Evolutionary conservation across 1,284 basidiomycete genomes (phyloP).

Genomic region (Sparassis latifolia): DNA sequence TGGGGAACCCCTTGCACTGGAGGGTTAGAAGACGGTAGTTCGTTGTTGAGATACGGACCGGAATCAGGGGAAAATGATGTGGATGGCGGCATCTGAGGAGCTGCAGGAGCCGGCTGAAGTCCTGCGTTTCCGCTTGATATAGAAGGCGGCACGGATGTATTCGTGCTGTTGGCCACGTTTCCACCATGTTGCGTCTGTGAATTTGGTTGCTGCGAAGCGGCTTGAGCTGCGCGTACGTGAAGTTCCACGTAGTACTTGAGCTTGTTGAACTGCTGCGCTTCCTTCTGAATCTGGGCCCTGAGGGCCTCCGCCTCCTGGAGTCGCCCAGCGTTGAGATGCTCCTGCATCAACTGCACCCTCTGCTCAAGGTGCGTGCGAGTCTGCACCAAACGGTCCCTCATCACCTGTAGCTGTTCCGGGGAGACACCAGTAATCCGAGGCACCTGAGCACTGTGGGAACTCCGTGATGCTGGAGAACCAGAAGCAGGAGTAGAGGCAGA

Average conservation of each 20-base stretch:
- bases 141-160: neutral
- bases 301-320: slow-evolving; percentile 5
- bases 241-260: slow-evolving; percentile 3
- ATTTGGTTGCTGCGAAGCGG: slow-evolving; percentile 1
- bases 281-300: slow-evolving; percentile 5
- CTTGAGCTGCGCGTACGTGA: neutral
- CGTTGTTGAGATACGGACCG: neutral
- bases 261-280: slow-evolving; percentile 5
- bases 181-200: slow-evolving; percentile 3
- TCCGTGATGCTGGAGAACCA: too few relatives aligned
- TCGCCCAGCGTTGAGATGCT: slow-evolving; percentile 4
- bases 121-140: neutral
- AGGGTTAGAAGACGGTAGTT: neutral
- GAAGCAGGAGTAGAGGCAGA: neutral
- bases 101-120: slow-evolving; percentile 1
- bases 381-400: neutral
- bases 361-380: neutral
- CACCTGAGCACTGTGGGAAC: too few relatives aligned
- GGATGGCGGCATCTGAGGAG: slow-evolving; percentile 2
- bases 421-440: too few relatives aligned
- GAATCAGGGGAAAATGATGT: neutral
- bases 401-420: too few relatives aligned
- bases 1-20: too few relatives aligned
- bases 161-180: neutral
- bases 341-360: slow-evolving; percentile 1